Evolutionary conservation across 306 rosid genomes (phyloP).

Genomic region (Chamaecrista fasciculata): DNA sequence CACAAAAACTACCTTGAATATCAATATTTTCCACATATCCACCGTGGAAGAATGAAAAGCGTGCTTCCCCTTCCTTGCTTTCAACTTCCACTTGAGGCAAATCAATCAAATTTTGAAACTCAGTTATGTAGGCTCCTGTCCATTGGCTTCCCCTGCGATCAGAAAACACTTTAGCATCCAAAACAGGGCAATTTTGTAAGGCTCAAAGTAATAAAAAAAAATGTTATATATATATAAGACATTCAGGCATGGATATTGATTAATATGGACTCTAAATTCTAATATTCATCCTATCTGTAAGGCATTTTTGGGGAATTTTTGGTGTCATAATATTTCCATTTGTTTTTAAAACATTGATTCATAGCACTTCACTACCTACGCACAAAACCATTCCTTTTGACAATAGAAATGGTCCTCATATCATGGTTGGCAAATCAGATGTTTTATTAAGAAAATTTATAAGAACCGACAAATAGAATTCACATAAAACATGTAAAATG

Average conservation of each 20-base stretch:
- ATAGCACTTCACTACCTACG: not conserved
- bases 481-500: constrained; percentile 1
- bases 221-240: not conserved
- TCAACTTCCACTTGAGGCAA: constrained; percentile 40
- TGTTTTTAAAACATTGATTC: not conserved
- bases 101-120: constrained; percentile 60
- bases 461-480: not conserved
- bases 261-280: not conserved
- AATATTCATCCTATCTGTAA: not conserved
- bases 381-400: not conserved
- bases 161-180: constrained; percentile 21
- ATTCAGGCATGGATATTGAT: not conserved
- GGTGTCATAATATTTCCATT: not conserved
- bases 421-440: not conserved
- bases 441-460: not conserved
- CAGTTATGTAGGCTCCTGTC: constrained; percentile 85
- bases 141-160: constrained; percentile 72
- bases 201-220: not conserved
- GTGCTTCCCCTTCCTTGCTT: constrained; percentile 57
- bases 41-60: constrained; percentile 81
- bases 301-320: not conserved
- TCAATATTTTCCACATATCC: constrained; percentile 75
- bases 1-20: constrained; percentile 73
- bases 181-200: constrained; percentile 19
- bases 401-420: not conserved